These are phyloP conservation scores for Sordaria brevicollis DNA, from an alignment of 495 filamentous ascomycete genomes.

Conservation along the genomic window DNA sequence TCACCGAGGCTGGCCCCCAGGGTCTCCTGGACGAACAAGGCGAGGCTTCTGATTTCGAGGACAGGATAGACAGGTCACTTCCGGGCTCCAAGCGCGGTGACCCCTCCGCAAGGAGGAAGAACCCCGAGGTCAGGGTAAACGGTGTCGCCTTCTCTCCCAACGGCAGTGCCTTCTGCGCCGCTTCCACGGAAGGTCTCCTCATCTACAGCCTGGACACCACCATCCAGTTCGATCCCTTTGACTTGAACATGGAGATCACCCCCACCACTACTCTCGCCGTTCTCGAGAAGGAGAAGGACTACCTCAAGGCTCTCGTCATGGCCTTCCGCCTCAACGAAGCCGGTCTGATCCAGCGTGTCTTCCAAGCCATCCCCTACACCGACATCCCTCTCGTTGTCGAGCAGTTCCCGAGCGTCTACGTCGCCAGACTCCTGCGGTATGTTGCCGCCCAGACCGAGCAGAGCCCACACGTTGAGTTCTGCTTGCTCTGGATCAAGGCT, in stretches of 20 bases:
- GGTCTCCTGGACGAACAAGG: slow-evolving; percentile 77
- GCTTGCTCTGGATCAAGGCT: slow-evolving; percentile 84
- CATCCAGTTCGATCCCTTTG: slow-evolving; percentile 85
- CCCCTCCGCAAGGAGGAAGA: slow-evolving; percentile 58
- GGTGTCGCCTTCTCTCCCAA: slow-evolving; percentile 80
- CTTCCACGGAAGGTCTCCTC: slow-evolving; percentile 85
- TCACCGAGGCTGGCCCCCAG: slow-evolving; percentile 83
- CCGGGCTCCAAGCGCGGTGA: slow-evolving; percentile 82
- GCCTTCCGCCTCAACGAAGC: slow-evolving; percentile 86
- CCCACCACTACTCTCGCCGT: slow-evolving; percentile 68
- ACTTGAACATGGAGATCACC: slow-evolving; percentile 87
- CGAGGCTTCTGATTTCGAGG: slow-evolving; percentile 80
- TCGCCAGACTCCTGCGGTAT: slow-evolving; percentile 69
- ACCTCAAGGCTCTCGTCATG: slow-evolving; percentile 89
- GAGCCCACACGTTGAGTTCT: slow-evolving; percentile 87
- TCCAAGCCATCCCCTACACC: slow-evolving; percentile 65
- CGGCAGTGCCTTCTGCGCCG: slow-evolving; percentile 85
- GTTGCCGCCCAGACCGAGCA: slow-evolving; percentile 83
- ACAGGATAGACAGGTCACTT: slow-evolving; percentile 71
- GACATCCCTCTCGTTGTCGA: slow-evolving; percentile 72
- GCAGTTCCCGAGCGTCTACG: slow-evolving; percentile 75
- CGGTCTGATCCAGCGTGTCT: slow-evolving; percentile 67
- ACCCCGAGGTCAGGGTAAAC: slow-evolving; percentile 78
- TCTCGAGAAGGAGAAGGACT: slow-evolving; percentile 64
- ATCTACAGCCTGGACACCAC: slow-evolving; percentile 80